These are phyloP conservation scores for Tolypocladium ophioglossoides DNA, from an alignment of 2,329 filamentous ascomycete species.

Conservation along the genomic window DNA sequence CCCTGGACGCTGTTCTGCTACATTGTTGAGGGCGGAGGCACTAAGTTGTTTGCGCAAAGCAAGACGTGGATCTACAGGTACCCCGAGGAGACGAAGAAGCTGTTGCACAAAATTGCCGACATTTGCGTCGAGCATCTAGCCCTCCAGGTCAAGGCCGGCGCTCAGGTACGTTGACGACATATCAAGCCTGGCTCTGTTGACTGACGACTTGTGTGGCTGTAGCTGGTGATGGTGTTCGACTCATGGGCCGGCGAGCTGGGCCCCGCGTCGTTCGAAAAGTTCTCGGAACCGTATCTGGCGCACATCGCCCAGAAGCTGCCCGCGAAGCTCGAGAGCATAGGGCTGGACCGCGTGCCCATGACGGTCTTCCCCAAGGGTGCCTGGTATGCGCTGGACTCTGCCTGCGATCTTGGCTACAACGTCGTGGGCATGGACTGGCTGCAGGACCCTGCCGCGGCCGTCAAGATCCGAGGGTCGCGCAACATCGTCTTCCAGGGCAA, in stretches of 20 bases:
- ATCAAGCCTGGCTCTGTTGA: not conserved
- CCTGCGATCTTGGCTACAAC: conserved; percentile 83
- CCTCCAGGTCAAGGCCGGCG: conserved; percentile 83
- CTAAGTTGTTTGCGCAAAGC: conserved; percentile 84
- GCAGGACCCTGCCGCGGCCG: conserved; percentile 76
- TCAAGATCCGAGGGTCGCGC: conserved; percentile 66
- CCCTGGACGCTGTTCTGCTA: conserved; percentile 97
- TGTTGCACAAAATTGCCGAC: conserved; percentile 86
- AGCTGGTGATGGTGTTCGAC: conserved; percentile 93
- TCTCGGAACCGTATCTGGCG: conserved; percentile 76
- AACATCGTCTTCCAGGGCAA: conserved; percentile 81
- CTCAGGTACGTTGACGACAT: conserved; percentile 50
- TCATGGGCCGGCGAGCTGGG: conserved; percentile 95
- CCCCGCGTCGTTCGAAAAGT: conserved; percentile 70
- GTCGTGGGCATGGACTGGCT: conserved; percentile 94
- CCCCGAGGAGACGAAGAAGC: conserved; percentile 63
- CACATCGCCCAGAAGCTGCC: conserved; percentile 79
- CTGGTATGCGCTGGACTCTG: conserved; percentile 83
- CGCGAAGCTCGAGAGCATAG: conserved; percentile 59
- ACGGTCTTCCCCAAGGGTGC: conserved; percentile 97
- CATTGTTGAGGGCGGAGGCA: conserved; percentile 97
- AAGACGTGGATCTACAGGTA: conserved; percentile 98
- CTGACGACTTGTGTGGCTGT: not conserved
- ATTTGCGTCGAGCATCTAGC: conserved; percentile 93
- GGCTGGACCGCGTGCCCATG: conserved; percentile 79